Percentiles rank a stretch among this genome's conserved stretches.
phyloP scores from a whole-genome alignment of 2,329 filamentous ascomycete genomes.

The Phialemonium atrogriseum region DNA sequence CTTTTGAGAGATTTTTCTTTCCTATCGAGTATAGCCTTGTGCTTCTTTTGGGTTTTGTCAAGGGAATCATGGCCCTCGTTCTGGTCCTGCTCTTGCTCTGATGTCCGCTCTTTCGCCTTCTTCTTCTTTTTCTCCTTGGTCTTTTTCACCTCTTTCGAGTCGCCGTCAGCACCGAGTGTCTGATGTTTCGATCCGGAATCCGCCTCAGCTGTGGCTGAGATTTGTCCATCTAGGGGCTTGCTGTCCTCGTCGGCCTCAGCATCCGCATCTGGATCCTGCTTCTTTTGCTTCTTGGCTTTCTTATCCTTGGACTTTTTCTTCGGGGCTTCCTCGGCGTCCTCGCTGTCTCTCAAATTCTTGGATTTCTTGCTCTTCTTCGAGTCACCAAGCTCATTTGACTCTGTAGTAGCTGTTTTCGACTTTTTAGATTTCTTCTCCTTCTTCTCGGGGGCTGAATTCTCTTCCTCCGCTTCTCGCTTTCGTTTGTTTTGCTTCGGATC shows the following conservation, averaged over 20 bases:
- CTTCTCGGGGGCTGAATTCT: constrained; percentile 1
- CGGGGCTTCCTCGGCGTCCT: neutral
- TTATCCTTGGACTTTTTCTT: neutral
- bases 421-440: constrained; percentile 4
- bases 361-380: constrained; percentile 3
- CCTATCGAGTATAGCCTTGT: constrained; percentile 46
- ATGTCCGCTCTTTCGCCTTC: constrained; percentile 1
- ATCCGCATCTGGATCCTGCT: too few species aligned
- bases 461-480: constrained; percentile 2
- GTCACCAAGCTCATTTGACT: neutral
- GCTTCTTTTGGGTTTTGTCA: constrained; percentile 21
- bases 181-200: too few species aligned
- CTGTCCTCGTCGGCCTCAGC: too few species aligned
- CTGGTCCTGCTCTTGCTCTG: neutral
- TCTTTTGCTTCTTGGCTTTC: constrained; percentile 2
- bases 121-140: constrained; percentile 1
- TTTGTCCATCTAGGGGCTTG: too few species aligned
- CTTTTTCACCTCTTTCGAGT: too few species aligned
- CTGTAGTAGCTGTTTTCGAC: too few species aligned
- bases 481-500: constrained; percentile 2
- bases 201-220: too few species aligned
- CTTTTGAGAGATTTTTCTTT: constrained; percentile 46
- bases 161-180: too few species aligned
- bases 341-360: neutral
- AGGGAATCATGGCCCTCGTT: too few species aligned